Evolutionary conservation across 2,329 filamentous ascomycete species (phyloP), one percentile per base, ranked within the genome.

Genomic region (Davidsoniella australis): DNA sequence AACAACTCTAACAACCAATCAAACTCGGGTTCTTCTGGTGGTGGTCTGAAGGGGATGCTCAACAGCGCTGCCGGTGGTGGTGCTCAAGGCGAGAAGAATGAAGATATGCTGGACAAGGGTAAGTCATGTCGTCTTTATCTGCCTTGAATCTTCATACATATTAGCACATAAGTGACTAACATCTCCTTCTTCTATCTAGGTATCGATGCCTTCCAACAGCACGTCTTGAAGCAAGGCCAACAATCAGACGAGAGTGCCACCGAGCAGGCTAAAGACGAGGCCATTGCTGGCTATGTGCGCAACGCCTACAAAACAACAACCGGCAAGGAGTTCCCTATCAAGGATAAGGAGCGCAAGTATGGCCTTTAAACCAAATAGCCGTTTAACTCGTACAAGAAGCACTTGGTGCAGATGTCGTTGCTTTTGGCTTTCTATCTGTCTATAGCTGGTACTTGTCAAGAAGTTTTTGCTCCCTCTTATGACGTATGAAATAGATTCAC

Each of bases 31-130:
- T 61, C 64, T 56, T 66, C 64, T 54, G 60, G 62, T 37, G 68
- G 73, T 53, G 76, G 78, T 53, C 62, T 87, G 55, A 72, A 76
- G 61, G 73, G 80, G 66, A 85, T 84, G 68, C 47, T 88, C 53
- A 85, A 89, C 68, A 61, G 65, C 51, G 70, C 78, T 56, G 81
- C 80, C 17, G 85, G 85, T 36, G 85, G 85, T 48, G 85, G 85
- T 37, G 65, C 65, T 33, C 68, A 83, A 63, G 78, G 80, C 60
- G 85, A 89, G 73, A 80, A 85, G 74, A 82, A 87, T 57, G 84
- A 91, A 64, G 83, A 89, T 59, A 66, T 63, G n/a, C 74, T 91
- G 47, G 85, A 91, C 67, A 91, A 91, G 68, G 80, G 83, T 85
- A 54, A 20, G 53, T 26, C 16, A 10, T 18, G 10, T 24, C 18